A percentile compares a stretch with the other conserved stretches of the same genome.
Conservation (phyloP, 345 rosid species). For the Boechera retrofracta region DNA sequence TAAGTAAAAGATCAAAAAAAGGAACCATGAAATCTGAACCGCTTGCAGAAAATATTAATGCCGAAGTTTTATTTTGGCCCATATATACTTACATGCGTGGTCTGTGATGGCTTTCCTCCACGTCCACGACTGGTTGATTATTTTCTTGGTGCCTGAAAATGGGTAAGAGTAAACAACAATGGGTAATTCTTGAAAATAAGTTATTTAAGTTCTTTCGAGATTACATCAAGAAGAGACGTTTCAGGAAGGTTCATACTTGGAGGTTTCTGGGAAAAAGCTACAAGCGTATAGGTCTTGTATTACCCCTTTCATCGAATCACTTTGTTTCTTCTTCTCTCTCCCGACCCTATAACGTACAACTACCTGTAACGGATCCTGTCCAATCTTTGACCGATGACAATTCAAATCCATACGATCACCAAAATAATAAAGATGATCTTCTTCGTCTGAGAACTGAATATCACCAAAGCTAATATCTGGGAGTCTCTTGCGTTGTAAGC, state of each 20-base stretch:
- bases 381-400: not conserved
- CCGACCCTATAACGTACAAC: not conserved
- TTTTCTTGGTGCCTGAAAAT: constrained; percentile 2
- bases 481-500: not conserved
- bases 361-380: not conserved
- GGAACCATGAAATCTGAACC: no score
- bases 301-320: not conserved
- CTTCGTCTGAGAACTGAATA: not conserved
- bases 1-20: no score
- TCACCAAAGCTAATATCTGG: not conserved
- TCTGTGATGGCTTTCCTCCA: not conserved
- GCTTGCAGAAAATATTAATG: no score
- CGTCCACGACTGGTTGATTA: not conserved
- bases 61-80: not conserved
- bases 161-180: not conserved
- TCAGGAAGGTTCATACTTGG: not conserved
- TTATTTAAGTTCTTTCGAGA: no score
- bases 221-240: not conserved
- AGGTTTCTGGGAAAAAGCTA: not conserved
- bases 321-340: no score
- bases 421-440: not conserved
- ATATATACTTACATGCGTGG: not conserved
- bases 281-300: not conserved
- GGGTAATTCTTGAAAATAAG: not conserved
- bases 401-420: not conserved